phyloP scores from a whole-genome alignment of 345 rosid species.

The Corchorus olitorius region DNA sequence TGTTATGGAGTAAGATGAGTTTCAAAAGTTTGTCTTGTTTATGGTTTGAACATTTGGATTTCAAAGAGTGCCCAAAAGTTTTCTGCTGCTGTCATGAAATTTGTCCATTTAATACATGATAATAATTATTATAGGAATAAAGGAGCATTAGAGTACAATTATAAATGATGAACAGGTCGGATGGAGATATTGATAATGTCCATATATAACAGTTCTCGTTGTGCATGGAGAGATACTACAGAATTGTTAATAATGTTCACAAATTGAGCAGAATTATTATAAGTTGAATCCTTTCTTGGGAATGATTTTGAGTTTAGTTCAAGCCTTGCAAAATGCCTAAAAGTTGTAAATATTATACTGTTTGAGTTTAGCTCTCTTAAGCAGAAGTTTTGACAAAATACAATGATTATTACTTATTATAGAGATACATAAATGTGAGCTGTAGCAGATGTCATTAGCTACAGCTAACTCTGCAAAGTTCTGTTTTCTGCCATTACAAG shows the following conservation, averaged over 20 bases:
- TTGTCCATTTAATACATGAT: not conserved
- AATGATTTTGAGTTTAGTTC: not conserved
- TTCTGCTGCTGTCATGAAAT: not conserved
- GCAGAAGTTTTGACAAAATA: not conserved
- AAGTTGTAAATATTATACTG: not conserved
- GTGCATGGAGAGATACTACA: not conserved
- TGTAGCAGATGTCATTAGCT: not conserved
- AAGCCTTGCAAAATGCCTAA: not conserved
- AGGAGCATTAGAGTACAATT: not conserved
- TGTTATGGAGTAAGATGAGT: not conserved
- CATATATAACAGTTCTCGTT: not conserved
- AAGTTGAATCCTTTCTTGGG: not conserved
- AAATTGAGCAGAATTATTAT: not conserved
- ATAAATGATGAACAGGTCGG: not conserved
- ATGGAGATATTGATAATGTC: not conserved
- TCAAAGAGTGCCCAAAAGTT: not conserved
- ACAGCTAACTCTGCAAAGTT: not conserved
- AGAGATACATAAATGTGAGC: not conserved
- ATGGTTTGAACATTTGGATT: conserved; percentile 10
- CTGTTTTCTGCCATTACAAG: not conserved
- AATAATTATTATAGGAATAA: not conserved
- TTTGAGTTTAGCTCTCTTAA: not conserved
- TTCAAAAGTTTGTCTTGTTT: not conserved
- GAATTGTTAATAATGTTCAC: not conserved
- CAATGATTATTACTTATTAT: not conserved